Evolutionary conservation across 768 basidiomycete species (phyloP).

Genomic region (Favolaschia claudopus): DNA sequence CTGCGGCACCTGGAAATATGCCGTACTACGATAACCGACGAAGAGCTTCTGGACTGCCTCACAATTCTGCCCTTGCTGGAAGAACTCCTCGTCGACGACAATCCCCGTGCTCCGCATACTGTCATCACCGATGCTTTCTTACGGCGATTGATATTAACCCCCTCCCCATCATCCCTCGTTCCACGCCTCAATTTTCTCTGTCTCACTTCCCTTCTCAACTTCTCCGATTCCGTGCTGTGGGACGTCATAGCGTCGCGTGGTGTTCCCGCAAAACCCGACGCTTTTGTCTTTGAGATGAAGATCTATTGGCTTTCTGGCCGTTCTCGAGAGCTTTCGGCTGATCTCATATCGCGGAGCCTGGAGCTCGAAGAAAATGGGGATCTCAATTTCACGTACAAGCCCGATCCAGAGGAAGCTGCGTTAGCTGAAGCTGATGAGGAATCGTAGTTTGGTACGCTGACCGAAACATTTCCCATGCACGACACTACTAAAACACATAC

Average conservation of each 20-base stretch:
- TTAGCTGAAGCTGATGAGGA: too few species aligned
- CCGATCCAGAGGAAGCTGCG: too few species aligned
- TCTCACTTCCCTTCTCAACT: background rate
- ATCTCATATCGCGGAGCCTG: background rate
- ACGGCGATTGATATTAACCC: background rate
- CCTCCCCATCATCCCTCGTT: background rate
- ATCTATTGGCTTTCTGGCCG: conserved; percentile 4
- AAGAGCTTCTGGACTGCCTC: background rate
- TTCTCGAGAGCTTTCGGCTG: background rate
- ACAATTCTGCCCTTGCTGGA: background rate
- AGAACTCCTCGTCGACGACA: background rate
- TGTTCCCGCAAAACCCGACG: background rate
- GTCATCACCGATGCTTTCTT: conserved; percentile 6
- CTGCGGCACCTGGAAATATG: background rate
- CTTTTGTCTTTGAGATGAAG: background rate
- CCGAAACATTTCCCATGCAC: too few species aligned
- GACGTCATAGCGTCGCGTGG: background rate
- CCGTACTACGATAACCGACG: background rate
- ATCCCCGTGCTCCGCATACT: background rate
- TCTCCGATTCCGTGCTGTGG: conserved; percentile 5
- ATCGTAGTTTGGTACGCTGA: too few species aligned
- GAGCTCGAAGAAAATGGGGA: too few species aligned
- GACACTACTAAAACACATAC: too few species aligned
- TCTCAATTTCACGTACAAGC: too few species aligned
- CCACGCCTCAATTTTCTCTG: conserved; percentile 5